Conservation (phyloP, 257 asterid species). For the Solanum sejunctum region DNA sequence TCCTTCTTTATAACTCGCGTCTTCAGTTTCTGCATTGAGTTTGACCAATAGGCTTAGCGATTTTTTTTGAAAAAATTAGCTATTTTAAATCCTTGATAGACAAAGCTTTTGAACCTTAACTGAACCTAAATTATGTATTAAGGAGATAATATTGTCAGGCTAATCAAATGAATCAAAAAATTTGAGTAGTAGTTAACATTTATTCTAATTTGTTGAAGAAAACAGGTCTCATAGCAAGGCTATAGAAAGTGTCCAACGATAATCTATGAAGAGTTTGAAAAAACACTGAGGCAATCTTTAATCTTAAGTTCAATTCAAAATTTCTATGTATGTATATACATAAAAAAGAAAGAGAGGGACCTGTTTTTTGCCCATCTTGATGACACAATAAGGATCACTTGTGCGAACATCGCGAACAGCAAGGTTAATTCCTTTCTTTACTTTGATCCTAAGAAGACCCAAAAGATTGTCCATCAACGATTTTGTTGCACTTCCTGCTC, state of each 20-base stretch:
- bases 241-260: background rate
- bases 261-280: too few relatives aligned
- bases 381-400: constrained; percentile 49
- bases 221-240: background rate
- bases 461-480: constrained; percentile 35
- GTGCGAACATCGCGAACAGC: constrained; percentile 82
- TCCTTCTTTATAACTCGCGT: constrained; percentile 74
- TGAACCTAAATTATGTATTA: background rate
- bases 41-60: background rate
- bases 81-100: background rate
- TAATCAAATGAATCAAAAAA: background rate
- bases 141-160: background rate
- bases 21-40: constrained; percentile 54
- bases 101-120: background rate
- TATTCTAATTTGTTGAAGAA: too few relatives aligned
- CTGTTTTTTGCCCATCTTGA: constrained; percentile 17
- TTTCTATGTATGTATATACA: too few relatives aligned
- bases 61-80: background rate
- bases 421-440: constrained; percentile 68
- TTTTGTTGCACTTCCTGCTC: background rate
- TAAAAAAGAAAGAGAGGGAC: background rate
- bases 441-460: constrained; percentile 64
- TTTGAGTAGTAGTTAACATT: background rate
- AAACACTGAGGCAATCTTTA: too few relatives aligned
- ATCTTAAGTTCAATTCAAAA: too few relatives aligned